Conservation (phyloP, 2,329 filamentous ascomycete species). For the Pseudodiploospora longispora region DNA sequence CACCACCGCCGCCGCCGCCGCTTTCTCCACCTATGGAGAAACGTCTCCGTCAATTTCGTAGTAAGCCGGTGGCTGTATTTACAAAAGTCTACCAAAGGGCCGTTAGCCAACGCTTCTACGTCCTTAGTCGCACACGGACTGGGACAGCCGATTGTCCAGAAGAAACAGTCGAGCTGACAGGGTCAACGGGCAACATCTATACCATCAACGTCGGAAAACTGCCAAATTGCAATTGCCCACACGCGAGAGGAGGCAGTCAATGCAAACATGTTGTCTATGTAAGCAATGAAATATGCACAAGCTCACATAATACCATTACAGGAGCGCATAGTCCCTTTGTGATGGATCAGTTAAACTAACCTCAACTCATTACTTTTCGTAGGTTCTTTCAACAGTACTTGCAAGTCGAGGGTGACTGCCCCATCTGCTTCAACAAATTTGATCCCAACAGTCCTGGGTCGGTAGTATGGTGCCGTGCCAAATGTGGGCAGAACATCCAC, state of each 20-base stretch:
- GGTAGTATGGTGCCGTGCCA: conserved; percentile 43
- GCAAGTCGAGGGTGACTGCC: conserved; percentile 44
- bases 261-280: conserved; percentile 61
- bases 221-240: conserved; percentile 49
- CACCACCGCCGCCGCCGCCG: too few relatives aligned
- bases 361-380: not conserved
- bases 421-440: conserved; percentile 48
- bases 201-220: conserved; percentile 43
- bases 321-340: not conserved
- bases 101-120: conserved; percentile 36
- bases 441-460: conserved; percentile 25
- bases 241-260: conserved; percentile 44
- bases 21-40: conserved; percentile 21
- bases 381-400: conserved; percentile 52
- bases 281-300: conserved; percentile 9
- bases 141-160: conserved; percentile 31
- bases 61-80: conserved; percentile 27
- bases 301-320: not conserved
- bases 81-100: conserved; percentile 30
- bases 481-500: conserved; percentile 49
- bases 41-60: conserved; percentile 25
- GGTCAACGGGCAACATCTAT: conserved; percentile 60
- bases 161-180: conserved; percentile 51
- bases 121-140: conserved; percentile 31
- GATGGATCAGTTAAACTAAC: not conserved